Conservation (phyloP, 768 basidiomycete species). For the Pisolithus marmoratus region DNA sequence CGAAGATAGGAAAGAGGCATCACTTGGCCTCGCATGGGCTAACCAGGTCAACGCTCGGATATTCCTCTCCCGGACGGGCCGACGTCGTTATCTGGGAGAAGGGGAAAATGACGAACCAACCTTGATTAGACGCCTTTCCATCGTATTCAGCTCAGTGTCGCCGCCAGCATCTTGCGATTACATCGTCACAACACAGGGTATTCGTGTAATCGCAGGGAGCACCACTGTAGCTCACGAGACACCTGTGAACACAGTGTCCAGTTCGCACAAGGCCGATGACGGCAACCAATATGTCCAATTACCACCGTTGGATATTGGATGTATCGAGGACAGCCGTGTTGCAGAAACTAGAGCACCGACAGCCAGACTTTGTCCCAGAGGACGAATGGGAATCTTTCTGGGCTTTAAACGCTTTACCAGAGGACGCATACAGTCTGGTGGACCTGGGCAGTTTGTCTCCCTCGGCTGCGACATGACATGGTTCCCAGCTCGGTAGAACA, state of each 20-base stretch:
- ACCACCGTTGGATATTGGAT: conserved; percentile 34
- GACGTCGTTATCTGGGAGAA: conserved; percentile 49
- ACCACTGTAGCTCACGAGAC: conserved; percentile 3
- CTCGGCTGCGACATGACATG: not conserved
- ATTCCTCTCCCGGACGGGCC: conserved; percentile 72
- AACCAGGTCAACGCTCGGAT: conserved; percentile 86
- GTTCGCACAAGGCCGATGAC: conserved; percentile 8
- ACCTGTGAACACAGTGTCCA: conserved; percentile 13
- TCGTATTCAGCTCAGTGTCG: conserved; percentile 71
- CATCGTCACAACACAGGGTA: conserved; percentile 58
- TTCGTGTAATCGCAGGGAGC: conserved; percentile 32
- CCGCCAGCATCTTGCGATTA: conserved; percentile 65
- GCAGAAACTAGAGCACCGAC: conserved; percentile 10
- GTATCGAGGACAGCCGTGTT: conserved; percentile 21
- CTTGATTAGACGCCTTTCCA: conserved; percentile 63
- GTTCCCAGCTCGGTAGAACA: not conserved
- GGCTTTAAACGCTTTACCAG: conserved; percentile 36
- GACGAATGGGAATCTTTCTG: conserved; percentile 49
- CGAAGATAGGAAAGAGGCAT: conserved; percentile 68
- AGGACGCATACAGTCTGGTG: conserved; percentile 28
- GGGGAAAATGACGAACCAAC: conserved; percentile 39
- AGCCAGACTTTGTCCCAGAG: conserved; percentile 23
- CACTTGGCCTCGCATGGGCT: conserved; percentile 87
- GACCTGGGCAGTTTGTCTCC: conserved; percentile 1
- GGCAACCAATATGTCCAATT: conserved; percentile 5